A percentile compares a stretch with the other conserved stretches of the same genome.
Conservation (phyloP, 169 alveolate genomes). For the Besnoitia besnoiti region DNA sequence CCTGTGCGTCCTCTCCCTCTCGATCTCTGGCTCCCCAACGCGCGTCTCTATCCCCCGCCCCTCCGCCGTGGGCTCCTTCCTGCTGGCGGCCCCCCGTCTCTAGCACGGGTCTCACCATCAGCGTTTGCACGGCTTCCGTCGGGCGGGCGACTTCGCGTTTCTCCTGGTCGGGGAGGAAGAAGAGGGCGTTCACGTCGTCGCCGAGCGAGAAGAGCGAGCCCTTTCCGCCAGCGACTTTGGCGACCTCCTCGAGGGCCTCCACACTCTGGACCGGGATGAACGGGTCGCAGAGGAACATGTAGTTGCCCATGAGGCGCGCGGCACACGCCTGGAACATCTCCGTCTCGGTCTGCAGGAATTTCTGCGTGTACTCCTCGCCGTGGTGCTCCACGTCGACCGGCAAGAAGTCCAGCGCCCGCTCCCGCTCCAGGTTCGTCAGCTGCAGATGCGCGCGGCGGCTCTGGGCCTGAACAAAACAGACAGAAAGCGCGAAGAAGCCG, state of each 20-base stretch:
- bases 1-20: too few species aligned
- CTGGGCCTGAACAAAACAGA: conserved; percentile 56
- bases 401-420: conserved; percentile 61
- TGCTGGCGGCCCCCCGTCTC: background rate
- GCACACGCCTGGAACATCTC: conserved; percentile 35
- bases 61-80: background rate
- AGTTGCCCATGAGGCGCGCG: conserved; percentile 69
- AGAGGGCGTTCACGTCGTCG: conserved; percentile 69
- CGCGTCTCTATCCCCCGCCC: background rate
- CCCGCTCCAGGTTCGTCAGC: conserved; percentile 29
- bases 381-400: conserved; percentile 65
- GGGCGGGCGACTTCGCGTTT: conserved; percentile 3
- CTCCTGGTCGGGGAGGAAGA: conserved; percentile 56
- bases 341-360: conserved; percentile 37
- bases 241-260: conserved; percentile 25
- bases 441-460: conserved; percentile 68
- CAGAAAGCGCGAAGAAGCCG: background rate
- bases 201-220: conserved; percentile 69
- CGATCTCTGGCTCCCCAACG: background rate
- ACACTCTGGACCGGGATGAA: conserved; percentile 60
- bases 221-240: conserved; percentile 39
- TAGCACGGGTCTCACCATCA: conserved; percentile 17
- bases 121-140: background rate
- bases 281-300: conserved; percentile 56
- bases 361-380: conserved; percentile 48